phyloP scores from a whole-genome alignment of 2,329 filamentous ascomycete genomes.

The Graphiopsis chlorocephala region DNA sequence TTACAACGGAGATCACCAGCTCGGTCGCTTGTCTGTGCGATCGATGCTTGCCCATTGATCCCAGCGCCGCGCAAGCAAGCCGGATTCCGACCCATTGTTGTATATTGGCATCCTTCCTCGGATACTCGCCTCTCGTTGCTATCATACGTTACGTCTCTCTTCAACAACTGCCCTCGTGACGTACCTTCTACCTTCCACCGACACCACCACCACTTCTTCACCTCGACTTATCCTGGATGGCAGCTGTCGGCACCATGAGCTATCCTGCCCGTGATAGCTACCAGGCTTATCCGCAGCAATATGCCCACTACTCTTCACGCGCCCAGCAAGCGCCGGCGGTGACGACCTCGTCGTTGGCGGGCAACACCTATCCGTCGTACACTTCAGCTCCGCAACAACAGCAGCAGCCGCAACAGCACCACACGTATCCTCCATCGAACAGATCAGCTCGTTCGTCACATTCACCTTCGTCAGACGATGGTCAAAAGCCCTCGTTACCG shows the following conservation, averaged over 20 bases:
- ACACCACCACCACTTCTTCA: background rate
- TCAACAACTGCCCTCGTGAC: conserved; percentile 8
- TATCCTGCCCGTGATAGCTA: conserved; percentile 29
- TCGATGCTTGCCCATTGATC: conserved; percentile 13
- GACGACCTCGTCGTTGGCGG: conserved; percentile 19
- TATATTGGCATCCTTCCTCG: conserved; percentile 10
- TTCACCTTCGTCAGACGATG: conserved; percentile 29
- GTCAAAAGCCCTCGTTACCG: conserved; percentile 75
- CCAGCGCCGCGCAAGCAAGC: conserved; percentile 13
- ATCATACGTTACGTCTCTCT: conserved; percentile 15
- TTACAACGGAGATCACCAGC: conserved; percentile 16
- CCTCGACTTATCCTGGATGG: conserved; percentile 24
- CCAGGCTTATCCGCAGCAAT: conserved; percentile 29
- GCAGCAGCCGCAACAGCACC: conserved; percentile 8
- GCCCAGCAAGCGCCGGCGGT: conserved; percentile 22
- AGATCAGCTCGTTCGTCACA: conserved; percentile 22
- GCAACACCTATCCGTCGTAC: conserved; percentile 25
- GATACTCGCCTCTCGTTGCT: conserved; percentile 15
- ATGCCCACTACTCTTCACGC: conserved; percentile 28
- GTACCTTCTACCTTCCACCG: background rate
- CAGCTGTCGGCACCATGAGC: conserved; percentile 31
- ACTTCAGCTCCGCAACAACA: conserved; percentile 18
- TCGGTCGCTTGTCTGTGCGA: conserved; percentile 13
- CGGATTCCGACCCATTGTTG: conserved; percentile 3
- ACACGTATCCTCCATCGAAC: conserved; percentile 17